Base-by-base conservation (phyloP, 176 grass and related monocot species). In the Hordeum marinum region DNA sequence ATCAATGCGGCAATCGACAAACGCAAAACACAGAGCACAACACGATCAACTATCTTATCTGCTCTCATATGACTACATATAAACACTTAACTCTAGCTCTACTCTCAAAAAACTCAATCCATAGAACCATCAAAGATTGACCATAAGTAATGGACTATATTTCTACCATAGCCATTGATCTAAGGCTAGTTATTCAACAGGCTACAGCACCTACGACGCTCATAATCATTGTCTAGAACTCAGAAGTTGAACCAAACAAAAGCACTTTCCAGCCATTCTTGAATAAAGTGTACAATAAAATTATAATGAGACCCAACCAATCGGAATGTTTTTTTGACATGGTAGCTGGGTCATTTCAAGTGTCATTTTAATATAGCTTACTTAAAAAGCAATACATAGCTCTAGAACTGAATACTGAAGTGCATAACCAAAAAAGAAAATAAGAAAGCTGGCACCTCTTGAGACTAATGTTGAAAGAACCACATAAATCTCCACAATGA, bases 391-490 rank as follows among this genome's bases (percentile, higher is more conserved):
- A 43, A 59, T 64, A 35, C 10, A 37, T 34, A 62, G 14, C 27
- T 67, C 41, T 18, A 82, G 18, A 70, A 77, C 9, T 13, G 24
- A 84, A 65, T 78, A 65, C 7, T 4, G 13, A 73, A 55, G 25
- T 40, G n/a, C 43, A 84, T 46, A 45, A 9, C 26, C 68, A 20
- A 40, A 66, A 68, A 46, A 3, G 3, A 43, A 41, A 81, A 18
- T 27, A 75, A 37, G 76, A 83, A 83, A 73, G 62, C 58, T 6
- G 77, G 80, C 66, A 90, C 84, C 80, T 87, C 25, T 73, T 59
- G 7, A 8, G 34, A 86, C 32, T 73, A 78, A 73, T 43, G 54
- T 21, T 63, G 31, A 43, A 48, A 78, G 84, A 86, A 90, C 58
- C 65, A 82, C 18, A 50, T 24, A 70, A 54, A 78, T 79, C 43